Evolutionary conservation across 2,329 filamentous ascomycete species (phyloP).

Genomic region (Fusarium guadeloupense): DNA sequence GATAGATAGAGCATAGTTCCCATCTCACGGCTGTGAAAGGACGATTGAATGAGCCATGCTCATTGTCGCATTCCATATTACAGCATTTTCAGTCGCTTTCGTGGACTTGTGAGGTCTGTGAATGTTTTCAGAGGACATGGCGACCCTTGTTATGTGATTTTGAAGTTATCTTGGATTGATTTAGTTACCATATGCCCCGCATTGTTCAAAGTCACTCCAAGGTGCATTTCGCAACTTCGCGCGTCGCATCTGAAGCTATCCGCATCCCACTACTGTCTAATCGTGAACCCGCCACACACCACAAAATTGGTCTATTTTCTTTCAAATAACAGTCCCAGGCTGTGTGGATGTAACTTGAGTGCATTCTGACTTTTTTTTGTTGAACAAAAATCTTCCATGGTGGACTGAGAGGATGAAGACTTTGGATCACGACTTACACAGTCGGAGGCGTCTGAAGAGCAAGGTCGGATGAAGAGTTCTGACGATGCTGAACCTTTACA

Average conservation of each 20-base stretch:
- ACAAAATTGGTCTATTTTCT: constrained; percentile 12
- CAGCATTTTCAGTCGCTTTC: constrained; percentile 15
- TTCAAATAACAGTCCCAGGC: background rate
- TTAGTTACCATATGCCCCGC: constrained; percentile 6
- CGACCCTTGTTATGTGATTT: constrained; percentile 25
- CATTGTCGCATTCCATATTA: constrained; percentile 48
- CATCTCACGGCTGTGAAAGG: constrained; percentile 28
- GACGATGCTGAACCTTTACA: too few relatives aligned
- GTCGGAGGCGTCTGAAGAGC: constrained; percentile 38
- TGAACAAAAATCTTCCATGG: background rate
- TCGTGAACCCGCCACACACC: constrained; percentile 33
- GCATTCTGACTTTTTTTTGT: constrained; percentile 33
- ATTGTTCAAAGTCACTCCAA: constrained; percentile 45
- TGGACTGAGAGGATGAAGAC: constrained; percentile 6
- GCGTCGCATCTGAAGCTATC: constrained; percentile 49
- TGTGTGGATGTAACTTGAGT: constrained; percentile 2
- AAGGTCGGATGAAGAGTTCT: constrained; percentile 3
- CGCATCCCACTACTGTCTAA: constrained; percentile 39
- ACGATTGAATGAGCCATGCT: constrained; percentile 37
- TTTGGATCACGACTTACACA: constrained; percentile 41
- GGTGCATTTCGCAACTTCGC: constrained; percentile 25
- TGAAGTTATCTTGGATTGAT: constrained; percentile 16
- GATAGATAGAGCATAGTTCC: constrained; percentile 16
- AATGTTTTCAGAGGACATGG: constrained; percentile 21
- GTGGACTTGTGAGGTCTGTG: constrained; percentile 12